phyloP scores from a whole-genome alignment of 2,329 filamentous ascomycete genomes.

The Xylariaceae sp. region DNA sequence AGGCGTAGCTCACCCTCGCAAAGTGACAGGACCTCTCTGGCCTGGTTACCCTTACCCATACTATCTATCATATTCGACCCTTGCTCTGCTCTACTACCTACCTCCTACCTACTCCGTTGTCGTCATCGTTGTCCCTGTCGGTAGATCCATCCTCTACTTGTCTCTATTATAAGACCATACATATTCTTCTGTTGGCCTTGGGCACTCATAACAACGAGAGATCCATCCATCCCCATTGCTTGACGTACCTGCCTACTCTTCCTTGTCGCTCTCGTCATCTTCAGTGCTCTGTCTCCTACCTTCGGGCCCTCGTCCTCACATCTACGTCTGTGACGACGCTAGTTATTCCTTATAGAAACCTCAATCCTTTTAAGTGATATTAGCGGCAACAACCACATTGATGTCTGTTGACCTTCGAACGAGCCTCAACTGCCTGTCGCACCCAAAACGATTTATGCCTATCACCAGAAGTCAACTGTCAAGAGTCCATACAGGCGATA shows the following conservation, averaged over 20 bases:
- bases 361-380: slow-evolving; percentile 19
- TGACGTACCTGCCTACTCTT: no score
- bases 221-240: no score
- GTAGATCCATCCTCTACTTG: slow-evolving; percentile 5
- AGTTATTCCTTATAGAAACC: slow-evolving; percentile 11
- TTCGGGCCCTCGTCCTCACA: slow-evolving; percentile 13
- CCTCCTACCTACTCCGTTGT: neutral
- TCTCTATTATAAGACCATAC: neutral
- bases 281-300: slow-evolving; percentile 3
- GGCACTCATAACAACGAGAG: neutral
- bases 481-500: slow-evolving; percentile 51
- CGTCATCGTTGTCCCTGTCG: slow-evolving; percentile 5
- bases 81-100: slow-evolving; percentile 17
- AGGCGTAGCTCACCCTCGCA: slow-evolving; percentile 13
- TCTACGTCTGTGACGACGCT: slow-evolving; percentile 18
- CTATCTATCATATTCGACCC: slow-evolving; percentile 19
- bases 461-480: slow-evolving; percentile 51
- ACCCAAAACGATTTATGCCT: slow-evolving; percentile 53
- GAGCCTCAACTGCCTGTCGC: slow-evolving; percentile 51
- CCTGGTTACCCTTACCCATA: slow-evolving; percentile 22
- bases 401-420: slow-evolving; percentile 55
- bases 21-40: slow-evolving; percentile 12
- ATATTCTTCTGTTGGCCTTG: no score
- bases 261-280: slow-evolving; percentile 2
- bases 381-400: slow-evolving; percentile 40